Evolutionary conservation across 495 filamentous ascomycete genomes (phyloP).

Genomic region (Annulohypoxylon maeteangense): DNA sequence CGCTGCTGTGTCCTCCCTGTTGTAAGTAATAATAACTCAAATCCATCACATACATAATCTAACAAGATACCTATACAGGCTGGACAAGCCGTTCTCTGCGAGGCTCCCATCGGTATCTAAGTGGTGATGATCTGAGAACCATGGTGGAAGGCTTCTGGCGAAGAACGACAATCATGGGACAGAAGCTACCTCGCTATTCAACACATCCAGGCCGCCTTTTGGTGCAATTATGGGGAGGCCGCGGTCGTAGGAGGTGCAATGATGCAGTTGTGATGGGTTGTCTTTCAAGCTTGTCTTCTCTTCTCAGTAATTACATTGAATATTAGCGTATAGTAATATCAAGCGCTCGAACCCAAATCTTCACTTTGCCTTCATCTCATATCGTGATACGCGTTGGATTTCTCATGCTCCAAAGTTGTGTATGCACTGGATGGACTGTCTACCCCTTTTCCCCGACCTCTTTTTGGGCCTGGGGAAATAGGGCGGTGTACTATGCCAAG

Average conservation of each 20-base stretch:
- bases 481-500: background rate
- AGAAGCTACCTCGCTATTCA: conserved; percentile 1
- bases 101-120: conserved; percentile 42
- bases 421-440: too few species aligned
- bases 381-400: too few species aligned
- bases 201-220: background rate
- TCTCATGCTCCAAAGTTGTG: too few species aligned
- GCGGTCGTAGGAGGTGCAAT: background rate
- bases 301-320: background rate
- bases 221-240: background rate
- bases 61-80: conserved; percentile 24
- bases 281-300: conserved; percentile 11
- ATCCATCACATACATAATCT: background rate
- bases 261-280: conserved; percentile 30
- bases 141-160: conserved; percentile 1
- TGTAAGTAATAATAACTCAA: conserved; percentile 27
- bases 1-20: conserved; percentile 48
- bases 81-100: conserved; percentile 43
- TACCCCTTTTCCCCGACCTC: background rate
- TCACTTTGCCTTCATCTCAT: background rate
- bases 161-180: background rate
- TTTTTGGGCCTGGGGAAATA: background rate
- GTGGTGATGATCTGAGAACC: background rate
- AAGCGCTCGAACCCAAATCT: background rate
- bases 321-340: conserved; percentile 5